phyloP scores from a whole-genome alignment of 2,329 filamentous ascomycete genomes.

The Hymenoscyphus occultus region DNA sequence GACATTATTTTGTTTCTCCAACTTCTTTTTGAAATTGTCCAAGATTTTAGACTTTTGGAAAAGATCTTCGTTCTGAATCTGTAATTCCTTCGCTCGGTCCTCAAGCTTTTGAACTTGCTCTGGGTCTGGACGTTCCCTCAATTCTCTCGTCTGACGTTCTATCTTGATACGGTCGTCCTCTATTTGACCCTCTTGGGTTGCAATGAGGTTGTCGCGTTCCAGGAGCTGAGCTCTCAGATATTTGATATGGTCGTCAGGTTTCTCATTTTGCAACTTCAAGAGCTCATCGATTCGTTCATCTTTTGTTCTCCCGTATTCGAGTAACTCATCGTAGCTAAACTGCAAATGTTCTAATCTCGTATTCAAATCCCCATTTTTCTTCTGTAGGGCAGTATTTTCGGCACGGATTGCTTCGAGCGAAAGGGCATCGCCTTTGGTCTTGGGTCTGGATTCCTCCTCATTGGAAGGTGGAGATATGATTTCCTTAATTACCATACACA shows the following conservation, averaged over 20 bases:
- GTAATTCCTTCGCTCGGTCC: constrained; percentile 59
- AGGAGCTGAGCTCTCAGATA: constrained; percentile 55
- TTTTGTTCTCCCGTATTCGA: constrained; percentile 52
- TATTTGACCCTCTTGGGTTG: constrained; percentile 64
- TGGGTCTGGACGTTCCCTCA: constrained; percentile 44
- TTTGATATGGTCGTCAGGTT: constrained; percentile 51
- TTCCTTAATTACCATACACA: background rate
- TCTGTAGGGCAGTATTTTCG: constrained; percentile 55
- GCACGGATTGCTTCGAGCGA: background rate
- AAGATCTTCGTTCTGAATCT: constrained; percentile 55
- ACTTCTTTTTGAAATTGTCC: constrained; percentile 61
- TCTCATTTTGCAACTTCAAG: constrained; percentile 46
- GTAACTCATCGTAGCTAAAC: constrained; percentile 58
- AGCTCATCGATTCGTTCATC: constrained; percentile 44
- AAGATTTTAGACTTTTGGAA: constrained; percentile 61
- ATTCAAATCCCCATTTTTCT: constrained; percentile 56
- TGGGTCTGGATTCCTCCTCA: constrained; percentile 40
- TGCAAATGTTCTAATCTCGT: constrained; percentile 59
- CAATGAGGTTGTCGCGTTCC: constrained; percentile 70
- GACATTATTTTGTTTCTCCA: constrained; percentile 54
- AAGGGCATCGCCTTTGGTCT: no score
- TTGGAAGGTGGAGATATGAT: constrained; percentile 24
- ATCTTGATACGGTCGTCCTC: constrained; percentile 48
- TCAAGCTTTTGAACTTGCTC: constrained; percentile 51
- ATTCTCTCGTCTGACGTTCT: constrained; percentile 47